These are phyloP conservation scores for Fusarium phyllophilum DNA, from an alignment of 2,329 filamentous ascomycete species.

Conservation along the genomic window DNA sequence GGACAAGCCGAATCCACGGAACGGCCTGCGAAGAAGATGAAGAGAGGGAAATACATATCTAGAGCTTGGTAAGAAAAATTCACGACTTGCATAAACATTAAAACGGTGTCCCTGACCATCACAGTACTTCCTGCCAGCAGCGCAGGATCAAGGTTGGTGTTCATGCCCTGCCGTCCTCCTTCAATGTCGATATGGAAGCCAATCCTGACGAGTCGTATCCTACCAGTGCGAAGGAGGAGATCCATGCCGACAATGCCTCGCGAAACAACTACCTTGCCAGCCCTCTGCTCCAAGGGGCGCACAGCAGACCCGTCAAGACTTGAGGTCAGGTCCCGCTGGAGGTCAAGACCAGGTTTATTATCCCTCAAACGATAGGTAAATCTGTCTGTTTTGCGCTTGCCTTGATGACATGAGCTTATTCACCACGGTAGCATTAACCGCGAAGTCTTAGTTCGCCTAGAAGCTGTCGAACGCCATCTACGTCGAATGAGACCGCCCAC, in stretches of 20 bases:
- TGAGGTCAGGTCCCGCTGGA: neutral
- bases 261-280: conserved; percentile 18
- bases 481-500: neutral
- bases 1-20: neutral
- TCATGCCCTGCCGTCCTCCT: neutral
- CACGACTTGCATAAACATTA: too few species aligned
- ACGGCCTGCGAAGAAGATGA: conserved; percentile 27
- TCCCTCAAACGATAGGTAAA: neutral
- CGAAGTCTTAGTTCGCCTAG: conserved; percentile 12
- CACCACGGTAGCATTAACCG: neutral
- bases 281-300: conserved; percentile 11
- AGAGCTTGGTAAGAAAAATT: conserved; percentile 22
- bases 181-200: neutral
- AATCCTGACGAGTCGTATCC: neutral
- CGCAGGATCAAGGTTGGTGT: conserved; percentile 31
- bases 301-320: conserved; percentile 6
- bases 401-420: neutral
- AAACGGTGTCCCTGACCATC: neutral
- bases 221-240: conserved; percentile 30
- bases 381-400: neutral
- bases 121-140: conserved; percentile 34
- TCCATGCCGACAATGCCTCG: conserved; percentile 24
- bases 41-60: conserved; percentile 34
- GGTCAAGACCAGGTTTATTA: neutral
- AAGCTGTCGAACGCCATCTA: conserved; percentile 17